Evolutionary conservation across 2,329 filamentous ascomycete species (phyloP).

Genomic region (Rachicladosporium sp.): DNA sequence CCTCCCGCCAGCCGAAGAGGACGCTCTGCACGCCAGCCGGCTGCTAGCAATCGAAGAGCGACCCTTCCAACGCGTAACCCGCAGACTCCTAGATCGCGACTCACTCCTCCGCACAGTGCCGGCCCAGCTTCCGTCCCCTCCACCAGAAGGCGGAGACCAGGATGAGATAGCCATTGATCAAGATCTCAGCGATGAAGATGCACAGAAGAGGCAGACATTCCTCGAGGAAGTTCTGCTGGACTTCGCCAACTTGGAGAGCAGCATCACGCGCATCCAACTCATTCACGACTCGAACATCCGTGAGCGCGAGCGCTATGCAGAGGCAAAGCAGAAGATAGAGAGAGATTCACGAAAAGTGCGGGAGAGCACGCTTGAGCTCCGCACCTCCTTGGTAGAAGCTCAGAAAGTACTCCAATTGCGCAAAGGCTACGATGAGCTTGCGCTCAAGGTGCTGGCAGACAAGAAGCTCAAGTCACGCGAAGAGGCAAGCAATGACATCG

Average conservation of each 20-base stretch:
- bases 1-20: constrained; percentile 19
- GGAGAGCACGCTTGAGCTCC: constrained; percentile 59
- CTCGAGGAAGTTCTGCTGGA: constrained; percentile 77
- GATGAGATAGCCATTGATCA: constrained; percentile 36
- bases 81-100: constrained; percentile 59
- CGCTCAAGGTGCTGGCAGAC: constrained; percentile 76
- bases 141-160: constrained; percentile 36
- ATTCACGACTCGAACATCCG: constrained; percentile 69
- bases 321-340: constrained; percentile 67
- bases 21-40: constrained; percentile 75
- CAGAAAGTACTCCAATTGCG: constrained; percentile 63
- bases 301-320: constrained; percentile 72
- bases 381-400: constrained; percentile 63
- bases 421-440: constrained; percentile 77
- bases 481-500: constrained; percentile 65
- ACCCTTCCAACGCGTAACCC: constrained; percentile 78
- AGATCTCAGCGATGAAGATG: constrained; percentile 24
- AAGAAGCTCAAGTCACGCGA: constrained; percentile 68
- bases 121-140: constrained; percentile 48
- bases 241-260: constrained; percentile 77
- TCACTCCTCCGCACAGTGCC: constrained; percentile 47
- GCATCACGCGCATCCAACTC: constrained; percentile 77
- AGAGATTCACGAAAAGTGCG: constrained; percentile 66
- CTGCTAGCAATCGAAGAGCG: constrained; percentile 86
- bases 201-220: constrained; percentile 39